Conservation (phyloP, 768 basidiomycete species). For the Lentinula aciculospora region DNA sequence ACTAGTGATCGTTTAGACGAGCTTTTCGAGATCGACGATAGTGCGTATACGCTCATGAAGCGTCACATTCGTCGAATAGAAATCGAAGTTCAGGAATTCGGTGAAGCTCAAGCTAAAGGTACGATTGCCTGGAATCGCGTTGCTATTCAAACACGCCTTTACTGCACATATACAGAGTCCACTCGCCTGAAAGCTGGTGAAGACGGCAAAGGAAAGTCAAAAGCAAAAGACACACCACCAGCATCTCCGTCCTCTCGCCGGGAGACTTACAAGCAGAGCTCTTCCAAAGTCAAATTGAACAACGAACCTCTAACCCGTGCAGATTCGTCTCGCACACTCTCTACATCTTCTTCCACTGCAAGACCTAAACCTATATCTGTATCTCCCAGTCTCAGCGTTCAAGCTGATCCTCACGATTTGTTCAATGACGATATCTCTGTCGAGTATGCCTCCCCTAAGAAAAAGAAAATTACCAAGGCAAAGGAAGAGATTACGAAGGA, state of each 20-base stretch:
- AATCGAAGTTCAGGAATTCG: background rate
- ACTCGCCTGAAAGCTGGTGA: background rate
- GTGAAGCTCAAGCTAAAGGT: background rate
- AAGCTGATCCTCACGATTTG: background rate
- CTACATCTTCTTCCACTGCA: background rate
- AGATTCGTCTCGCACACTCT: background rate
- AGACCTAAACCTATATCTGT: background rate
- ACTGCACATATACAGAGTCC: background rate
- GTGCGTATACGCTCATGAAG: background rate
- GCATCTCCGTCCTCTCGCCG: background rate
- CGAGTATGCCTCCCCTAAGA: slow-evolving; percentile 3
- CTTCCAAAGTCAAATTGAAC: background rate
- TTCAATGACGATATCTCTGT: background rate
- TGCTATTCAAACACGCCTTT: background rate
- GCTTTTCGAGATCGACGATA: background rate
- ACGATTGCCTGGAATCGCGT: background rate
- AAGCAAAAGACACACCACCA: background rate
- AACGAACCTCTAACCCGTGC: background rate
- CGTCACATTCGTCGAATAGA: background rate
- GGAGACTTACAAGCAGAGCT: background rate
- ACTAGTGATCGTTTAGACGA: background rate
- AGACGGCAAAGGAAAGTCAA: background rate
- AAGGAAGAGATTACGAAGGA: no score
- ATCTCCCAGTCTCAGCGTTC: background rate
- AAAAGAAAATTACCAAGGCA: background rate